phyloP scores from a whole-genome alignment of 306 rosid genomes.

The Cucurbita maxima region DNA sequence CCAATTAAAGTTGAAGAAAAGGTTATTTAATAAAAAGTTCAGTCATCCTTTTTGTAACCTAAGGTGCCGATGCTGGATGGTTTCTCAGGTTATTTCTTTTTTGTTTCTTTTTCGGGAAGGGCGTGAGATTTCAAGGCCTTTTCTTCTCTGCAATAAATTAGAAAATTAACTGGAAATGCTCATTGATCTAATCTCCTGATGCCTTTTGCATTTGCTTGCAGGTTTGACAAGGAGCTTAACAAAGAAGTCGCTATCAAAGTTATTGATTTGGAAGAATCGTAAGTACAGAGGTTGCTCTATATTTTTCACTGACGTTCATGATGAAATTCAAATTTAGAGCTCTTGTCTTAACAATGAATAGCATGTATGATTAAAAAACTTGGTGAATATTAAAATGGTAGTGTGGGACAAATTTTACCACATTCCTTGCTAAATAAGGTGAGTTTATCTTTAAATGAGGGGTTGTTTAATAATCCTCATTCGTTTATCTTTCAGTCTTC shows the following conservation, averaged over 20 bases:
- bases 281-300: conserved; percentile 27
- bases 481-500: neutral
- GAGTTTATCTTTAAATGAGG: neutral
- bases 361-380: neutral
- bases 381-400: neutral
- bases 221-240: conserved; percentile 87
- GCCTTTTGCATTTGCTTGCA: conserved; percentile 33
- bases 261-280: conserved; percentile 98
- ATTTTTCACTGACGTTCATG: neutral
- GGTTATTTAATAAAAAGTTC: too few relatives aligned
- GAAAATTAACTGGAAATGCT: neutral
- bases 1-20: too few relatives aligned
- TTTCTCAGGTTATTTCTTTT: neutral
- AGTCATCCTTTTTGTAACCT: too few relatives aligned
- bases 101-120: neutral
- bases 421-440: neutral
- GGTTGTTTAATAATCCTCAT: neutral
- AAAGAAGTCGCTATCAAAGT: conserved; percentile 93
- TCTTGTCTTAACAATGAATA: neutral
- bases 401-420: neutral
- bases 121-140: neutral
- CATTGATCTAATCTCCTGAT: neutral
- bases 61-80: neutral
- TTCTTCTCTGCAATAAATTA: neutral
- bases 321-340: neutral